A percentile compares a stretch with the other conserved stretches of the same genome.
Conservation (phyloP, 1,284 basidiomycete genomes). For the Cryptococcus deneoformans region DNA sequence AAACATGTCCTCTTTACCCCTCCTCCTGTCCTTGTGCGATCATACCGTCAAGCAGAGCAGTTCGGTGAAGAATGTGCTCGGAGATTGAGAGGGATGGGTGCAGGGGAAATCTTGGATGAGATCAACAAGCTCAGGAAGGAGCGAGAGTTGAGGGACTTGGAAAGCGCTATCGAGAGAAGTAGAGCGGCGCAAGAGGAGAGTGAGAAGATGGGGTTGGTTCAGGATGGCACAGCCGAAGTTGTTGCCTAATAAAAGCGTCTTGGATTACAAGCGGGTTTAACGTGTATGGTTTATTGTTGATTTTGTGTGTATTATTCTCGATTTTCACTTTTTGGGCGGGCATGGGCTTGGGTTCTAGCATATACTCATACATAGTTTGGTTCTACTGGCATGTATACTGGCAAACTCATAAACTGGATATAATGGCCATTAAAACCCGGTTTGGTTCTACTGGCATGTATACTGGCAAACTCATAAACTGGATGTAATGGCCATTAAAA, state of each 20-base stretch:
- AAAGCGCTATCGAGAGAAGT: constrained; percentile 28
- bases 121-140: constrained; percentile 65
- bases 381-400: too few species aligned
- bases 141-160: constrained; percentile 55
- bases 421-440: too few species aligned
- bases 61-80: constrained; percentile 66
- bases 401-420: too few species aligned
- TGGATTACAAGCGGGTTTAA: too few species aligned
- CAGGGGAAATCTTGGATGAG: constrained; percentile 71
- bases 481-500: too few species aligned
- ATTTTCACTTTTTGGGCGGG: too few species aligned
- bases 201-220: constrained; percentile 8
- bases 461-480: too few species aligned
- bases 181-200: constrained; percentile 6
- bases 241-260: constrained; percentile 3
- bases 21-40: constrained; percentile 56
- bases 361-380: too few species aligned
- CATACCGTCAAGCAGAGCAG: constrained; percentile 61
- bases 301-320: too few species aligned
- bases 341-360: too few species aligned
- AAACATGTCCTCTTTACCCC: constrained; percentile 67
- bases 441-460: too few species aligned
- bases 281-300: too few species aligned
- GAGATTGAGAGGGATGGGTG: constrained; percentile 65
- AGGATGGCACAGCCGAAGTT: constrained; percentile 8